Evolutionary conservation across 345 rosid species (phyloP).

Genomic region (Eucalyptus polybractea): DNA sequence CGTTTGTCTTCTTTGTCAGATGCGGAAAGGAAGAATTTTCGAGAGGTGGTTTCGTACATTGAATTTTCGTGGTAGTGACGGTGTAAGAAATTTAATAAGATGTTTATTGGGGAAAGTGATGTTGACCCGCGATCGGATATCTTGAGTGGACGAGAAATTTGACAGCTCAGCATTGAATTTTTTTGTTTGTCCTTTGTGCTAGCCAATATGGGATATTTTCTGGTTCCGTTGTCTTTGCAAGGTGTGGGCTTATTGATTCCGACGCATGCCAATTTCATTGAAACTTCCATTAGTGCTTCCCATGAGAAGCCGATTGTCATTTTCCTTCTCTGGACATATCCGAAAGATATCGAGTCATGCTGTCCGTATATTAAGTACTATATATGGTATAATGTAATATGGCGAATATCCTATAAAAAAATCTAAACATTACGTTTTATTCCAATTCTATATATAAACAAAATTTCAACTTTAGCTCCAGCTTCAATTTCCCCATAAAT

Average conservation of each 20-base stretch:
- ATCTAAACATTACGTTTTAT: too few relatives aligned
- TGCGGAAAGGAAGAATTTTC: neutral
- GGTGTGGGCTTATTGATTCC: neutral
- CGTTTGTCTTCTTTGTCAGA: neutral
- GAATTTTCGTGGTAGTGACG: neutral
- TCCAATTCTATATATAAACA: rapidly evolving
- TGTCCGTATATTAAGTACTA: neutral
- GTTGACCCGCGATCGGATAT: too few relatives aligned
- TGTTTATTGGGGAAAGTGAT: neutral
- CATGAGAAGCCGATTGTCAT: neutral
- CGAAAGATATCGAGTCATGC: neutral
- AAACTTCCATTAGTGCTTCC: neutral
- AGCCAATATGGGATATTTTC: neutral
- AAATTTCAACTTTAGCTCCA: rapidly evolving
- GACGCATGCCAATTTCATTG: neutral
- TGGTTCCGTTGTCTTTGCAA: too few relatives aligned
- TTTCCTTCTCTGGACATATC: neutral
- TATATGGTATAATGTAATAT: neutral
- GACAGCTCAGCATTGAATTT: neutral
- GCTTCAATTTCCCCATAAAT: too few relatives aligned
- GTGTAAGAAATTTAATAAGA: neutral
- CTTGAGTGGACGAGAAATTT: neutral
- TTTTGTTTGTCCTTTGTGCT: neutral
- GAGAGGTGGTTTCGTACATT: neutral
- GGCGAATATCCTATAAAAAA: neutral